phyloP scores from a whole-genome alignment of 2,329 filamentous ascomycete species.

The Botrytis medusae region DNA sequence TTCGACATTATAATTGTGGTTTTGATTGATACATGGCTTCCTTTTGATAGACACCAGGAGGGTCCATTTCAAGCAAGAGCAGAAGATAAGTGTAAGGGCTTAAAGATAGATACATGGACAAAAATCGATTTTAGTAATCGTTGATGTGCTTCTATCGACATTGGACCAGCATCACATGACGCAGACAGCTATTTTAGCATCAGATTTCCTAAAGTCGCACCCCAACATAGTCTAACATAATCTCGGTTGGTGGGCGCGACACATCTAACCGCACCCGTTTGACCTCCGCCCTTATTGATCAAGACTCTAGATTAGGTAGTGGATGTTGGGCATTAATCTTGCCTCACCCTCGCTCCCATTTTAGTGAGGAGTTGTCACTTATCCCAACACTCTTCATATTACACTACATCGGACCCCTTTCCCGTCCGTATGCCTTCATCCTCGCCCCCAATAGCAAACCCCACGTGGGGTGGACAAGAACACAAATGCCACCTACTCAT shows the following conservation, averaged over 20 bases:
- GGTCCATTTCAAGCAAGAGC: not conserved
- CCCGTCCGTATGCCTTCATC: not conserved
- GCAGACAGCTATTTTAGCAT: not conserved
- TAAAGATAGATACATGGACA: not conserved
- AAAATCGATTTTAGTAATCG: not conserved
- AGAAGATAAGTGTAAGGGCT: not conserved
- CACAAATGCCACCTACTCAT: conserved; percentile 5
- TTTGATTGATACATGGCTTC: not conserved
- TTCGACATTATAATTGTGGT: not conserved
- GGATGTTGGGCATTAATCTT: conserved; percentile 2
- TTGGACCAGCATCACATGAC: not conserved
- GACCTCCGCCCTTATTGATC: not conserved
- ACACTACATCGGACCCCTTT: not conserved
- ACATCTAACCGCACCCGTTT: not conserved
- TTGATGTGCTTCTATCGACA: not conserved
- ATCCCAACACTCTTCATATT: not conserved
- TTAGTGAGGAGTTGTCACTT: not conserved
- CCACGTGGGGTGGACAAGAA: conserved; percentile 14
- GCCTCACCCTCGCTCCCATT: not conserved
- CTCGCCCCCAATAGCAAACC: not conserved
- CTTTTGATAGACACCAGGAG: not conserved
- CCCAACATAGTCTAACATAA: not conserved
- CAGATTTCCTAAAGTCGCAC: not conserved
- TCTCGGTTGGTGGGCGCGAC: not conserved
- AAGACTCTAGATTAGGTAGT: not conserved